Conservation (phyloP, 805 yeast genomes). For the Wickerhamiella parazyma region DNA sequence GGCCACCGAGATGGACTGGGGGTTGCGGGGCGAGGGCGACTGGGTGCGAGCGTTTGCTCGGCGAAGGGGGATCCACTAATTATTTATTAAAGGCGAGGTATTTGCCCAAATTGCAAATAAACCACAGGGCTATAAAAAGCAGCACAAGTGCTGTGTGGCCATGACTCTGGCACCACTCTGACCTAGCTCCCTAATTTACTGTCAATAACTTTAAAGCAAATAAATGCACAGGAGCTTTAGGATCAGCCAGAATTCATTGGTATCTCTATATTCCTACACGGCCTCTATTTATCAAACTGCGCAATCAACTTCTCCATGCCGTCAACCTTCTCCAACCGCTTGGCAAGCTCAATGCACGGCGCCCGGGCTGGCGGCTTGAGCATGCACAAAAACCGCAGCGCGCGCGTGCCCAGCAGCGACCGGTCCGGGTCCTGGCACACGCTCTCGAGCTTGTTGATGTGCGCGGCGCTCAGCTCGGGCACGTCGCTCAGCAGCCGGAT, state of each 20-base stretch:
- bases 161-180: too few species aligned
- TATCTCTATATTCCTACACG: too few species aligned
- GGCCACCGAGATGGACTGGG: neutral
- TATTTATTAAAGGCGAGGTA: neutral
- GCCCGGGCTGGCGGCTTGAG: constrained; percentile 74
- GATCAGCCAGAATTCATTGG: too few species aligned
- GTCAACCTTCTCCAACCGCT: constrained; percentile 21
- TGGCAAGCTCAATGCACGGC: constrained; percentile 27
- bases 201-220: too few species aligned
- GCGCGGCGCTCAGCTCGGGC: constrained; percentile 53
- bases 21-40: neutral
- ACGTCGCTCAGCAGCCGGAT: constrained; percentile 76
- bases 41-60: neutral
- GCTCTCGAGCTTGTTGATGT: constrained; percentile 54
- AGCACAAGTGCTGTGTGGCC: too few species aligned
- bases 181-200: too few species aligned
- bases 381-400: constrained; percentile 69
- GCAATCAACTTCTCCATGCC: constrained; percentile 20
- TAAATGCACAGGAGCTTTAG: too few species aligned
- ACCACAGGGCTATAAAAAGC: too few species aligned
- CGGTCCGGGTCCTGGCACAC: constrained; percentile 79
- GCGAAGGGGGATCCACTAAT: neutral
- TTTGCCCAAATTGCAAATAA: too few species aligned
- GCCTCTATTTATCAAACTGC: constrained; percentile 9
- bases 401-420: constrained; percentile 63